A percentile compares a stretch with the other conserved stretches of the same genome.
These are phyloP conservation scores for Zygosaccharomyces pseudobailii DNA, from an alignment of 1,139 yeast genomes.

Conservation along the genomic window DNA sequence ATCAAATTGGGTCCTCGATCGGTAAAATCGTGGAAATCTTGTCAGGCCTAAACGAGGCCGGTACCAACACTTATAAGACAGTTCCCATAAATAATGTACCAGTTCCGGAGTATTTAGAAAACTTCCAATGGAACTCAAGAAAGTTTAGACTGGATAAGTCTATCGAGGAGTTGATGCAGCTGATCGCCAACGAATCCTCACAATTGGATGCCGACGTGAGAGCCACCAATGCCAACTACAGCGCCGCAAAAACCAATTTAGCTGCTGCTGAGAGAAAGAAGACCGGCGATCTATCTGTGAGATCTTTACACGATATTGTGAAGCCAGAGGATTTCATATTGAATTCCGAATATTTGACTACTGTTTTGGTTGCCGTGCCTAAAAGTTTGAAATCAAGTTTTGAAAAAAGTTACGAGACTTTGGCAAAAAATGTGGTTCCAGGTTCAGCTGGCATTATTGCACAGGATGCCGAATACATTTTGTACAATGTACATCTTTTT, in stretches of 20 bases:
- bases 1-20: slow-evolving; percentile 64
- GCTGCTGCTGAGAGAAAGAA: slow-evolving; percentile 88
- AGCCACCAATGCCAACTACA: slow-evolving; percentile 62
- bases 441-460: slow-evolving; percentile 72
- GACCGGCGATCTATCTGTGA: slow-evolving; percentile 87
- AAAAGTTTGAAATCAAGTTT: slow-evolving; percentile 56
- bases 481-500: slow-evolving; percentile 79
- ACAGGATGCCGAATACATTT: slow-evolving; percentile 64
- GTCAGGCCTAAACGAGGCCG: slow-evolving; percentile 44
- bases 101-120: slow-evolving; percentile 56
- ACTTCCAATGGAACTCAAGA: slow-evolving; percentile 80
- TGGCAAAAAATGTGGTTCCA: slow-evolving; percentile 82
- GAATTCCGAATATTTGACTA: slow-evolving; percentile 78
- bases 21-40: slow-evolving; percentile 73
- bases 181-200: slow-evolving; percentile 71
- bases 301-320: slow-evolving; percentile 86
- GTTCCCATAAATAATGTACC: slow-evolving; percentile 47
- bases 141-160: slow-evolving; percentile 84
- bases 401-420: slow-evolving; percentile 64
- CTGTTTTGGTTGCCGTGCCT: slow-evolving; percentile 85
- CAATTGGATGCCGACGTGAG: slow-evolving; percentile 82
- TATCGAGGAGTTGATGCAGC: slow-evolving; percentile 65
- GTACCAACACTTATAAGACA: slow-evolving; percentile 44
- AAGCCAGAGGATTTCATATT: slow-evolving; percentile 78
- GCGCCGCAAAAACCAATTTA: slow-evolving; percentile 75